Percentiles rank a stretch among this genome's conserved stretches.
These are phyloP conservation scores for Mortierella sp. DNA, from an alignment of 371 early-diverging fungal species.

Conservation along the genomic window DNA sequence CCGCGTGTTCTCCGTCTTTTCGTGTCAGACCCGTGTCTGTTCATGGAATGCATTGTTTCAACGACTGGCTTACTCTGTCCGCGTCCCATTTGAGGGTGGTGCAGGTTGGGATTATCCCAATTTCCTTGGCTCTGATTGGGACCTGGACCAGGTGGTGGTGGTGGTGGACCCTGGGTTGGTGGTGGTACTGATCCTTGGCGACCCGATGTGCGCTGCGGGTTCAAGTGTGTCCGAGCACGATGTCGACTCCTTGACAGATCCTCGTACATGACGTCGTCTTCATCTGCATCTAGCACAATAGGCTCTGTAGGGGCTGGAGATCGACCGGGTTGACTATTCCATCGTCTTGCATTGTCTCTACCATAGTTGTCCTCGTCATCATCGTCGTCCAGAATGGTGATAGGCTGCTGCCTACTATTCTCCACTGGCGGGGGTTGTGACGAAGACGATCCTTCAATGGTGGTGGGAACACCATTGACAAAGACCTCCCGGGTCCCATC, in stretches of 20 bases:
- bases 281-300: conserved; percentile 30
- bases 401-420: conserved; percentile 24
- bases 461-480: conserved; percentile 27
- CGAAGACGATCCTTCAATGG: conserved; percentile 13
- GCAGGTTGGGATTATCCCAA: conserved; percentile 16
- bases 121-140: neutral
- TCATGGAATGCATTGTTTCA: neutral
- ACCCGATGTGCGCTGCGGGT: conserved; percentile 4
- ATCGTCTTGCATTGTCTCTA: no score
- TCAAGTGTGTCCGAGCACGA: no score
- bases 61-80: conserved; percentile 30
- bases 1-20: no score
- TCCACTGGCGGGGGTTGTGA: conserved; percentile 1
- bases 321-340: no score
- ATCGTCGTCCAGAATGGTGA: conserved; percentile 18
- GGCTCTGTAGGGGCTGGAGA: conserved; percentile 10
- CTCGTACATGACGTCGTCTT: conserved; percentile 33
- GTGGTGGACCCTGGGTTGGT: no score
- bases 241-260: conserved; percentile 19
- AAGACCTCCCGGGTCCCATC: conserved; percentile 33
- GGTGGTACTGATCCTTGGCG: no score
- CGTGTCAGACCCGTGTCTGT: no score
- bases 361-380: conserved; percentile 22
- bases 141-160: no score
- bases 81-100: conserved; percentile 33